Percentiles rank a stretch among this genome's conserved stretches.
Conservation (phyloP, 2,329 filamentous ascomycete genomes). For the Metarhizium album region DNA sequence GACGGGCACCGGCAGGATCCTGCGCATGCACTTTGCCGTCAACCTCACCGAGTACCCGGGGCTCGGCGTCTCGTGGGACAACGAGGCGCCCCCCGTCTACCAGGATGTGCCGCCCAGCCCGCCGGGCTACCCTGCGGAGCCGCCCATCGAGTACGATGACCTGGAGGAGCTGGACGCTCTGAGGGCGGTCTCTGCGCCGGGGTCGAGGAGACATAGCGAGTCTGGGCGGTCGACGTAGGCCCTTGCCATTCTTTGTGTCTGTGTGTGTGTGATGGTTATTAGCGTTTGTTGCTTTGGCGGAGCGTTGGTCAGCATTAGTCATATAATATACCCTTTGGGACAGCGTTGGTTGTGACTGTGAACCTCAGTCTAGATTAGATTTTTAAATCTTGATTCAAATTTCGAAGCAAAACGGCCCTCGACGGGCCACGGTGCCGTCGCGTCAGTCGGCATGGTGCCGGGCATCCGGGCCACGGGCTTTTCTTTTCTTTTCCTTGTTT, state of each 20-base stretch:
- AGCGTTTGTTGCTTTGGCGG: too few species aligned
- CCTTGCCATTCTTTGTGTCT: not conserved
- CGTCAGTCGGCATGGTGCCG: too few species aligned
- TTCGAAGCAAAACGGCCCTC: too few species aligned
- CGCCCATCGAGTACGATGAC: constrained; percentile 28
- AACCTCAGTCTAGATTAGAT: not conserved
- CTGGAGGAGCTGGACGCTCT: constrained; percentile 23
- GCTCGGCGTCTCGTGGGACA: constrained; percentile 91
- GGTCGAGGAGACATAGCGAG: not conserved
- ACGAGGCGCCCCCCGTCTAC: constrained; percentile 89
- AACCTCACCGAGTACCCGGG: constrained; percentile 74
- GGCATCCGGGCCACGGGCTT: too few species aligned
- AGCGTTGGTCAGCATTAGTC: too few species aligned
- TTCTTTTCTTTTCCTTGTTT: too few species aligned
- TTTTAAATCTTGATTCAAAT: too few species aligned
- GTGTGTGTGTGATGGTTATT: not conserved
- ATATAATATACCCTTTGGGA: too few species aligned
- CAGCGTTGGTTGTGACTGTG: too few species aligned
- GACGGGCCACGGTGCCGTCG: too few species aligned
- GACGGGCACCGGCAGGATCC: constrained; percentile 79
- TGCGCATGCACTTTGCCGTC: constrained; percentile 84
- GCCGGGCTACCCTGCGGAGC: constrained; percentile 48
- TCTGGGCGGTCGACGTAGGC: not conserved
- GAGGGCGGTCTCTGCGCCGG: constrained; percentile 3
- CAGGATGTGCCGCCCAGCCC: constrained; percentile 84